Evolutionary conservation across 2,329 filamentous ascomycete genomes (phyloP).

Genomic region (Colletotrichum liriopes): DNA sequence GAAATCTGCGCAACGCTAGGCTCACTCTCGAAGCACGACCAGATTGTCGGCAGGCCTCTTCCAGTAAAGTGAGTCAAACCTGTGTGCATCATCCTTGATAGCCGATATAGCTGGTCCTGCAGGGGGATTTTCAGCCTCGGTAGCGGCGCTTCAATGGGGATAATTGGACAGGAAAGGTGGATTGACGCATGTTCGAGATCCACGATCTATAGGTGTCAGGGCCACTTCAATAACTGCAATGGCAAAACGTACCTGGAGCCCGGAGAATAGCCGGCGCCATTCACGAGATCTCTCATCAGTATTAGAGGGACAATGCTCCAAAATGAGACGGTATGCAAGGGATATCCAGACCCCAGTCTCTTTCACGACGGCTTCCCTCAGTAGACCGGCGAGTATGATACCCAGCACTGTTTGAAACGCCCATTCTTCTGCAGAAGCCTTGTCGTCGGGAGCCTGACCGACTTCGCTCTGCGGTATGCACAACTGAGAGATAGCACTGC

Average conservation of each 20-base stretch:
- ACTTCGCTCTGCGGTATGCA: conserved; percentile 54
- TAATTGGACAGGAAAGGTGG: conserved; percentile 58
- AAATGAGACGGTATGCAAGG: conserved; percentile 57
- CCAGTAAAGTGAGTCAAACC: conserved; percentile 60
- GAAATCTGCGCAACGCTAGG: conserved; percentile 41
- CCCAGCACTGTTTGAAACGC: conserved; percentile 61
- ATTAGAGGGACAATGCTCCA: conserved; percentile 58
- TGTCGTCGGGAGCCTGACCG: conserved; percentile 45
- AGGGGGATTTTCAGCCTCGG: conserved; percentile 54
- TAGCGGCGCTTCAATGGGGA: conserved; percentile 58
- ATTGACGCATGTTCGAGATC: conserved; percentile 62
- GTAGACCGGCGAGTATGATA: conserved; percentile 58
- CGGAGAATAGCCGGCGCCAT: conserved; percentile 58
- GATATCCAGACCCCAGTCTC: conserved; percentile 62
- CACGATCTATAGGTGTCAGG: conserved; percentile 53
- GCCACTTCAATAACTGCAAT: background rate
- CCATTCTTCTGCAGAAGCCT: conserved; percentile 53
- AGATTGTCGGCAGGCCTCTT: conserved; percentile 59
- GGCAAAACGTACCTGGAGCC: conserved; percentile 41
- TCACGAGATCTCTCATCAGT: conserved; percentile 56
- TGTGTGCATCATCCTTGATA: conserved; percentile 62
- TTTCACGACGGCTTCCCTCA: conserved; percentile 58
- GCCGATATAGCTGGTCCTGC: conserved; percentile 58
- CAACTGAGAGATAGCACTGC: conserved; percentile 58
- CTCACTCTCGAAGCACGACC: conserved; percentile 55